phyloP scores from a whole-genome alignment of 495 filamentous ascomycete genomes.

The Chaetomium fimeti region DNA sequence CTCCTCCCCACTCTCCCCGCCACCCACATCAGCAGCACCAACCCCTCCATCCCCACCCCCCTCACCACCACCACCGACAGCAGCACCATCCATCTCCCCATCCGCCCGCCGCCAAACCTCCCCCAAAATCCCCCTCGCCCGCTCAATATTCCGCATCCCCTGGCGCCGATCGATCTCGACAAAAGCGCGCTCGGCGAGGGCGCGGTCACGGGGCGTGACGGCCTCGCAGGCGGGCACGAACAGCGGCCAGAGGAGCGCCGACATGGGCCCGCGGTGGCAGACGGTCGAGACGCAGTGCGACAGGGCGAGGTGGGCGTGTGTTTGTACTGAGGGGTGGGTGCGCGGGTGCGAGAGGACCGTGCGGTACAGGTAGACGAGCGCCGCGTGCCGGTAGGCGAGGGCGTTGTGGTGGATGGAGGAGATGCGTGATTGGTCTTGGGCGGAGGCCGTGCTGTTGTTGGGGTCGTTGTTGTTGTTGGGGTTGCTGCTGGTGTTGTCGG shows the following conservation, averaged over 20 bases:
- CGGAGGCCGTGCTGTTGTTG: constrained; percentile 14
- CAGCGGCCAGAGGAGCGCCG: constrained; percentile 60
- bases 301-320: constrained; percentile 50
- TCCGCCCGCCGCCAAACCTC: constrained; percentile 58
- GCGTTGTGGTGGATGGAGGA: constrained; percentile 59
- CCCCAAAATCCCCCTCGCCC: constrained; percentile 56
- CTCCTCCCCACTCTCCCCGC: constrained; percentile 4
- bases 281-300: constrained; percentile 55
- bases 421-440: constrained; percentile 35
- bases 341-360: constrained; percentile 50
- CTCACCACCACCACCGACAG: background rate
- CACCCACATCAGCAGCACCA: background rate
- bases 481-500: no score
- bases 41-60: background rate
- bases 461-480: background rate
- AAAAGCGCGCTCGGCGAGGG: constrained; percentile 50
- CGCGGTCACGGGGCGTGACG: constrained; percentile 39
- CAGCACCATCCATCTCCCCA: constrained; percentile 15
- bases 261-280: constrained; percentile 54
- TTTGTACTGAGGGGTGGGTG: constrained; percentile 49
- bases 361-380: constrained; percentile 61
- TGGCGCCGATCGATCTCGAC: constrained; percentile 51
- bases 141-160: constrained; percentile 61
- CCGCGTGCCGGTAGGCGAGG: constrained; percentile 60
- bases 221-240: constrained; percentile 61